Percentiles rank a stretch among this genome's conserved stretches.
Conservation (phyloP, 2,329 filamentous ascomycete genomes). For the Aspergillus texensis region DNA sequence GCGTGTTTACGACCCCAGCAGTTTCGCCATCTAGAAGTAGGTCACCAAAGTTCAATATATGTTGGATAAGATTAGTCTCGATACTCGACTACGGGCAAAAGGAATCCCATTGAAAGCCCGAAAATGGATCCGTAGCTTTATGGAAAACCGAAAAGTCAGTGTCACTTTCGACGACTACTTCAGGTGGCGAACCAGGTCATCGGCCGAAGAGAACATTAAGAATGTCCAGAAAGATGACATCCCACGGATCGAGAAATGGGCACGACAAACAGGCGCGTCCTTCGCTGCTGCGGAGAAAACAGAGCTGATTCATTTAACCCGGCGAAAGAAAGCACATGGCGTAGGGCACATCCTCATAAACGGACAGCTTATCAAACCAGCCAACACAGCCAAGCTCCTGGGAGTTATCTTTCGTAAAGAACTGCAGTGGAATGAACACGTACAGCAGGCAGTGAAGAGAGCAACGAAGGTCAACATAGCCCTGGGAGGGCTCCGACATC, state of each 20-base stretch:
- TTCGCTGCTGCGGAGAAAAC: constrained; percentile 35
- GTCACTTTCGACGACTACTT: constrained; percentile 20
- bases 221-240: constrained; percentile 28
- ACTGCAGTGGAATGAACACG: constrained; percentile 24
- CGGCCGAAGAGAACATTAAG: constrained; percentile 25
- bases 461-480: constrained; percentile 19
- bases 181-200: background rate
- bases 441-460: constrained; percentile 23
- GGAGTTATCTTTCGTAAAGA: constrained; percentile 28
- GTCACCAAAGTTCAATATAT: too few relatives aligned
- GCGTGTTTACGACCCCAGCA: too few relatives aligned
- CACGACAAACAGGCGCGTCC: constrained; percentile 23
- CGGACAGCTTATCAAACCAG: constrained; percentile 17
- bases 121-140: constrained; percentile 19
- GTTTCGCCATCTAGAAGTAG: too few relatives aligned
- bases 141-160: constrained; percentile 15
- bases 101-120: background rate
- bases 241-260: constrained; percentile 29
- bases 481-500: constrained; percentile 21
- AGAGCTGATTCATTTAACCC: constrained; percentile 33
- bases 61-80: constrained; percentile 15
- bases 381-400: constrained; percentile 25
- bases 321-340: constrained; percentile 18
- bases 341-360: constrained; percentile 21
- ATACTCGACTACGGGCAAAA: constrained; percentile 4